phyloP scores from a whole-genome alignment of 148 eudicot genomes.

The Chenopodium formosanum region DNA sequence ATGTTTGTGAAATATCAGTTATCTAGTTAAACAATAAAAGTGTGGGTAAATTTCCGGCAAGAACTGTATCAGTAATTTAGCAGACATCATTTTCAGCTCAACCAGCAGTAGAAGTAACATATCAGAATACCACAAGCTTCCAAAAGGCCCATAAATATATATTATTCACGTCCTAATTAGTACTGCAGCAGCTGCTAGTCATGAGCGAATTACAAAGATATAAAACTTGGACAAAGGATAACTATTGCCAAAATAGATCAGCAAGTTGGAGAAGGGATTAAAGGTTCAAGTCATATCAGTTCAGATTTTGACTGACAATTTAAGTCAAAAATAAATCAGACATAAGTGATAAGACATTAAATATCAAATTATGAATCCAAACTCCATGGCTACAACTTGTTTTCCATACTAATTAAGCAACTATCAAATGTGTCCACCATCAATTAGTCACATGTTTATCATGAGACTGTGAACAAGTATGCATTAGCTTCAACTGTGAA shows the following conservation, averaged over 20 bases:
- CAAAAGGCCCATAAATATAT: too few species aligned
- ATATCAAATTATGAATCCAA: not conserved
- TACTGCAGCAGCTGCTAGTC: not conserved
- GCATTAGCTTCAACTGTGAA: not conserved
- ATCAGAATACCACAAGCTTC: not conserved
- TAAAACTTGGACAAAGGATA: not conserved
- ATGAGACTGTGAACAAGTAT: not conserved
- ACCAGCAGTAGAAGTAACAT: not conserved
- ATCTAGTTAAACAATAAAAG: not conserved
- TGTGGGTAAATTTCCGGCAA: not conserved
- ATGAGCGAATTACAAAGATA: not conserved
- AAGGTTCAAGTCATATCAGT: not conserved
- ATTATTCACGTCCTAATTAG: not conserved
- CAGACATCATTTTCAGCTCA: not conserved
- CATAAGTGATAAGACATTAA: not conserved
- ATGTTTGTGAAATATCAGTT: not conserved
- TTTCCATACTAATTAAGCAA: not conserved
- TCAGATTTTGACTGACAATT: not conserved
- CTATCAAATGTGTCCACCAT: not conserved
- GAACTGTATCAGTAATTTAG: not conserved
- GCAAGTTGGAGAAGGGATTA: too few species aligned
- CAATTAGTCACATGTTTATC: not conserved
- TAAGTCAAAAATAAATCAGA: not conserved
- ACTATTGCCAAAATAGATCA: not conserved
- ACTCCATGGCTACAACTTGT: not conserved